Base-by-base conservation (phyloP, 192 early-diverging fungal species). In the Lunasporangiospora selenospora region DNA sequence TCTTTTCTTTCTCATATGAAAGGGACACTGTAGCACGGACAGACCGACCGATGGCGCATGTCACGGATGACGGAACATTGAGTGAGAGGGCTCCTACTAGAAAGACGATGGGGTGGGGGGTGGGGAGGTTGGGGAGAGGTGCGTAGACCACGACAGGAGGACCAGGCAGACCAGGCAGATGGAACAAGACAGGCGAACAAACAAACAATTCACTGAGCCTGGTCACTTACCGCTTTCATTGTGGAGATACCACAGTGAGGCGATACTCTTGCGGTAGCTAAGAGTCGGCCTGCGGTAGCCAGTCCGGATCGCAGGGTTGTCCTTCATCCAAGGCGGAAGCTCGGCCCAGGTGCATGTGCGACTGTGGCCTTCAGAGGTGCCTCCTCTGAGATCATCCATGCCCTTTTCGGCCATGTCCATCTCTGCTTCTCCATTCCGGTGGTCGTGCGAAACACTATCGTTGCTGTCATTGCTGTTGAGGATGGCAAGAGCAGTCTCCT, bases 211-310 rank as follows among this genome's bases (percentile, higher is more conserved):
- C n/a, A n/a, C n/a, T n/a, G n/a, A n/a, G n/a, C n/a, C n/a, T n/a
- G n/a, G n/a, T n/a, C n/a, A 44, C 69, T 57, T 34, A 73, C 69
- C 69, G 46, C 39, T 58, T n/a, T 73, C 69, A 30, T 73, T 73
- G 49, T 73, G 69, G 8, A 73, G 61, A 21, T 63, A 73, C 19
- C 19, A 23, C 11, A 73, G 36, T 12, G 69, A 63, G 12, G 21
- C 26, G 1, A 73, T 2, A 40, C 49, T 45, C 23, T 73, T 62
- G 18, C 41, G 48, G 31, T 73, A 63, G 23, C 55, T 73, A 21
- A 52, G 53, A 4, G 69, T 73, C 18, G 53, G 53, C 11, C 69
- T 45, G 30, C 69, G 69, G 40, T 73, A 73, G 26, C 69, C 69
- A 24, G 60, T 47, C 12, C 62, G 7, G 30, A 73, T 63, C 0